Percentiles rank a stretch among this genome's conserved stretches.
phyloP scores from a whole-genome alignment of 2,329 filamentous ascomycete genomes.

The Alternaria sp. region DNA sequence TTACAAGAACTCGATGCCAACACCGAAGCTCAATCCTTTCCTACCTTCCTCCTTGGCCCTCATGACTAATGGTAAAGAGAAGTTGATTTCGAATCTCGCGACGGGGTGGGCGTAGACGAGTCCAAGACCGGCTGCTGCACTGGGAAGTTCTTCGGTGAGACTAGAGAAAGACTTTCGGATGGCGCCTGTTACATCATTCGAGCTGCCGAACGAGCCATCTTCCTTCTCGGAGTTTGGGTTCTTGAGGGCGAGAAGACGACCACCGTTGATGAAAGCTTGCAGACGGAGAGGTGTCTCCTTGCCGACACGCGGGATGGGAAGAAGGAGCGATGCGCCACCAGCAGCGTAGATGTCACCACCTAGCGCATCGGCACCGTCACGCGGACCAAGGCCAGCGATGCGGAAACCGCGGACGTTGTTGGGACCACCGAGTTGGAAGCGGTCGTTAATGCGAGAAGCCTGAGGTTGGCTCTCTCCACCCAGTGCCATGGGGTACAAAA shows the following conservation, averaged over 20 bases:
- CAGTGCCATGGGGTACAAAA: slow-evolving; percentile 82
- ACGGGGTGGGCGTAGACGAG: slow-evolving; percentile 94
- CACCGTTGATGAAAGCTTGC: slow-evolving; percentile 91
- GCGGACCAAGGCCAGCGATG: slow-evolving; percentile 85
- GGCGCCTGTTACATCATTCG: slow-evolving; percentile 61
- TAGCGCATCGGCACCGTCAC: slow-evolving; percentile 83
- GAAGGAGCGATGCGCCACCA: slow-evolving; percentile 82
- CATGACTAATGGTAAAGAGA: slow-evolving; percentile 83
- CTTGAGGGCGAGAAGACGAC: slow-evolving; percentile 79
- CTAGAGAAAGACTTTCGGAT: slow-evolving; percentile 72
- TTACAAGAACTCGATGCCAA: slow-evolving; percentile 94
- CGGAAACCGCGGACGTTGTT: slow-evolving; percentile 95
- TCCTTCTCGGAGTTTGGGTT: slow-evolving; percentile 57
- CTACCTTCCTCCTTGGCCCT: slow-evolving; percentile 84
- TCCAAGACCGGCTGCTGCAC: slow-evolving; percentile 84
- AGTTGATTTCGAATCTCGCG: slow-evolving; percentile 94
- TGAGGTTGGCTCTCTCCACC: slow-evolving; percentile 64
- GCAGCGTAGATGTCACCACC: slow-evolving; percentile 94
- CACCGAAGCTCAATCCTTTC: slow-evolving; percentile 94
- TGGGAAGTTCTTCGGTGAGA: slow-evolving; percentile 78
- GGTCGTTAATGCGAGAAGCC: slow-evolving; percentile 86
- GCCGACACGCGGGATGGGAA: slow-evolving; percentile 83
- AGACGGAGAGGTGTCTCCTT: slow-evolving; percentile 84
- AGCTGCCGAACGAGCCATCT: slow-evolving; percentile 54
- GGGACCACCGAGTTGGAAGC: slow-evolving; percentile 92